These are phyloP conservation scores for Neurospora intermedia DNA, from an alignment of 495 filamentous ascomycete species.

Conservation along the genomic window DNA sequence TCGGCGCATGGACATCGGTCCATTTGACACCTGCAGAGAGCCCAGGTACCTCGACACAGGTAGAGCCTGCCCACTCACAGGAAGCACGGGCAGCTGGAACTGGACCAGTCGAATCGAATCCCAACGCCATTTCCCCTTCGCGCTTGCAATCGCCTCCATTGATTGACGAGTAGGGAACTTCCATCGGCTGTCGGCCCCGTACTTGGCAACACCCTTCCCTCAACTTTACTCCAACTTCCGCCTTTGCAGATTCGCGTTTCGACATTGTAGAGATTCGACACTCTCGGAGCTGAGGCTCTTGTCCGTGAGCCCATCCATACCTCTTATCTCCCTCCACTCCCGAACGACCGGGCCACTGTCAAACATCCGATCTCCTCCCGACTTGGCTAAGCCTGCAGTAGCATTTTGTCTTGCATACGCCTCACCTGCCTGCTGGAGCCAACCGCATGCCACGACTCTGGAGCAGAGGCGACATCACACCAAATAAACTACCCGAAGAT, in stretches of 20 bases:
- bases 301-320: background rate
- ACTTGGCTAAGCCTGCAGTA: background rate
- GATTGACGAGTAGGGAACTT: background rate
- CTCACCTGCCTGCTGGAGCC: background rate
- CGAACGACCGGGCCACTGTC: background rate
- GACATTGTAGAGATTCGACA: background rate
- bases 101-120: background rate
- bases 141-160: background rate
- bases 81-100: background rate
- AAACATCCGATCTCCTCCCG: background rate
- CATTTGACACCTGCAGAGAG: background rate
- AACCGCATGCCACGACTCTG: background rate
- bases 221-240: background rate
- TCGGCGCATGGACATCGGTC: background rate
- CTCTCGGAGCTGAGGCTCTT: background rate
- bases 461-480: background rate
- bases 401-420: background rate
- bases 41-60: background rate
- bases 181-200: background rate
- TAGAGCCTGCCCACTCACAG: background rate
- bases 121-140: background rate
- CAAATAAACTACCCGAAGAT: background rate
- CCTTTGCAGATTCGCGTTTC: background rate
- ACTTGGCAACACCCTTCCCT: background rate
- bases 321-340: background rate